Conservation (phyloP, 2,329 filamentous ascomycete species). For the Domatiomyces catenatus region DNA sequence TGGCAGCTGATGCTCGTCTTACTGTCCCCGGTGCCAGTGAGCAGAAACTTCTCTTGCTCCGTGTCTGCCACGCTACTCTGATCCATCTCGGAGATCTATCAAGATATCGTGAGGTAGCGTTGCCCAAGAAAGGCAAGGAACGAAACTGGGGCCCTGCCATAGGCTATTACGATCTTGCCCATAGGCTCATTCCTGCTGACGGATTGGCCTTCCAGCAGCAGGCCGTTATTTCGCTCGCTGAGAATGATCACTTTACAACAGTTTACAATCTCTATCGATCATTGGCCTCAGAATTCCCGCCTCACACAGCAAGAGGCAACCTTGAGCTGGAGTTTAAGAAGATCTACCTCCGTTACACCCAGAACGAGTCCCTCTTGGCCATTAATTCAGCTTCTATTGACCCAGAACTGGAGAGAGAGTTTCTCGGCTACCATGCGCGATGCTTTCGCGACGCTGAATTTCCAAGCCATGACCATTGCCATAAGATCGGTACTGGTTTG, state of each 20-base stretch:
- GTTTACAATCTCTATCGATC: slow-evolving; percentile 85
- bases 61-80: slow-evolving; percentile 69
- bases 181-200: slow-evolving; percentile 59
- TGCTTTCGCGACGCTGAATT: not conserved
- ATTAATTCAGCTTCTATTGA: slow-evolving; percentile 27
- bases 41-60: slow-evolving; percentile 43
- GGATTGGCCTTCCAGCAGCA: slow-evolving; percentile 81
- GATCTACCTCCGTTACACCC: slow-evolving; percentile 42
- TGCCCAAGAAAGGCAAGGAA: slow-evolving; percentile 45
- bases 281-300: slow-evolving; percentile 56
- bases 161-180: slow-evolving; percentile 71
- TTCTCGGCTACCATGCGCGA: slow-evolving; percentile 7
- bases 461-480: slow-evolving; percentile 52
- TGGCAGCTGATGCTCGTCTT: slow-evolving; percentile 29
- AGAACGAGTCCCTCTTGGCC: slow-evolving; percentile 27
- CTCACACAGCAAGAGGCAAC: slow-evolving; percentile 60
- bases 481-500: slow-evolving; percentile 67
- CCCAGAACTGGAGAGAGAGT: slow-evolving; percentile 21
- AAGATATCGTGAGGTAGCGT: slow-evolving; percentile 63
- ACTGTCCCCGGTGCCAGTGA: slow-evolving; percentile 33
- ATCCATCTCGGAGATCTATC: slow-evolving; percentile 81
- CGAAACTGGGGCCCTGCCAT: slow-evolving; percentile 66
- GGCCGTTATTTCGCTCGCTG: slow-evolving; percentile 64
- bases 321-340: slow-evolving; percentile 66
- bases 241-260: slow-evolving; percentile 65